These are phyloP conservation scores for Alternaria gaisen DNA, from an alignment of 2,329 filamentous ascomycete genomes.

Conservation along the genomic window DNA sequence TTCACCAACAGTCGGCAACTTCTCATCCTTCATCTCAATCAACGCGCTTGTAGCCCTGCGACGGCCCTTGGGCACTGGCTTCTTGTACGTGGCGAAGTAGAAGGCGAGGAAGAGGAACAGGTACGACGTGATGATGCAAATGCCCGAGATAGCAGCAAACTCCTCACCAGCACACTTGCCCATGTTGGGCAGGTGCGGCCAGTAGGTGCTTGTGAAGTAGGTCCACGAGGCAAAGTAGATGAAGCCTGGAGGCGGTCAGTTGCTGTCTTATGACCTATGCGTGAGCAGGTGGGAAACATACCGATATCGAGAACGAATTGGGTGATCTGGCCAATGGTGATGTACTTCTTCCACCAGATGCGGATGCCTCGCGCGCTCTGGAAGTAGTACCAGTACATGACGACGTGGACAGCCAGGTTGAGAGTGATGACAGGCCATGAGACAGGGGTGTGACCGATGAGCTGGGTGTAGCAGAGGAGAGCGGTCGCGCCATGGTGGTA, in stretches of 20 bases:
- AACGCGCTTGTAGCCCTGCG: conserved; percentile 83
- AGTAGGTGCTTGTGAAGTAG: conserved; percentile 95
- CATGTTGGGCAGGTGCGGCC: conserved; percentile 80
- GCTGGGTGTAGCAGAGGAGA: conserved; percentile 96
- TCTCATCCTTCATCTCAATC: conserved; percentile 82
- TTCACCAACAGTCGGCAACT: conserved; percentile 65
- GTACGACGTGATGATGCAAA: conserved; percentile 92
- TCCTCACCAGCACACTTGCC: conserved; percentile 95
- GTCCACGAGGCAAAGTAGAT: conserved; percentile 99
- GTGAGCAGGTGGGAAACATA: conserved; percentile 57
- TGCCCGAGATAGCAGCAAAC: conserved; percentile 92
- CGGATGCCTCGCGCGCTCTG: conserved; percentile 93
- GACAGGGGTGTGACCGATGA: conserved; percentile 89
- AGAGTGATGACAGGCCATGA: conserved; percentile 95
- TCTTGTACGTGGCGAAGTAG: conserved; percentile 96
- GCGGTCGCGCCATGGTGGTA: conserved; percentile 98
- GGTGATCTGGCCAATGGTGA: conserved; percentile 94
- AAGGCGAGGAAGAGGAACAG: conserved; percentile 98
- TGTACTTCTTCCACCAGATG: conserved; percentile 99
- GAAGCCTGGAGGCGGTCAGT: conserved; percentile 70
- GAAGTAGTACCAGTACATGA: conserved; percentile 99
- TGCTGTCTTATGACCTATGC: conserved; percentile 6
- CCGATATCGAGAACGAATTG: conserved; percentile 97
- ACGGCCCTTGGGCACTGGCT: conserved; percentile 76
- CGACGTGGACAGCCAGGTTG: conserved; percentile 92